Evolutionary conservation across 2,329 filamentous ascomycete species (phyloP), one percentile per base, ranked within the genome.

Genomic region (Colletotrichum melonis): DNA sequence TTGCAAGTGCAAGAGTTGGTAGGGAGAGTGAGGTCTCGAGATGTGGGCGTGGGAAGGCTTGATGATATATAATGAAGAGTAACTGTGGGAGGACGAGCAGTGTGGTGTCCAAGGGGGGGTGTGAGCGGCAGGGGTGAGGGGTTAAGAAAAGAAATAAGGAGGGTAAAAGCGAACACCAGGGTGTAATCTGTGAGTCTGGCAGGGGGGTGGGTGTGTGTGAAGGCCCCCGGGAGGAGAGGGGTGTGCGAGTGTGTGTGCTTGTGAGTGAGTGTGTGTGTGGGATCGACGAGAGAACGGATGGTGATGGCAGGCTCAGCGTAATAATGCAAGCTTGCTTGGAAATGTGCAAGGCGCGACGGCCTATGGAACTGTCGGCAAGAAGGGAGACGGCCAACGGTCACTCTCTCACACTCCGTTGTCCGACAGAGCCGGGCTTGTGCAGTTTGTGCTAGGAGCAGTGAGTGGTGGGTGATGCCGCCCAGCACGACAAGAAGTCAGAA

Each of bases 11-110:
- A 38, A 63, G 35, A 67, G 67, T 62, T 67, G 46, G 26, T 16
- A 30, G 19, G 19, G 30, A 22, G 52, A 46, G 35, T 30, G 49
- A 67, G 5, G 56, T 30, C 28, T 11, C 2, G 11, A 5, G 19
- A 65, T 70, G 46, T 49, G 46, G 42, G 57, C 30, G 70, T 65
- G 66, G 70, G 70, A 73, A 26, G 55, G 66, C 70, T 70, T 73
- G 70, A 62, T 70, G 67, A 73, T 73, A 73, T 70, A 73, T 73
- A 73, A 35, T 28, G 32, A 46, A 69, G 59, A 71, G 69, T 59
- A 46, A 38, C 69, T 56, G 58, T 35, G 66, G 70, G 30, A 69
- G 59, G 59, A 69, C 63, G 54, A 62, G 38, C 46, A 16, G 57
- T 3, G 65, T 52, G 42, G 35, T 63, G 57, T 52, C 64, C 65